A percentile compares a stretch with the other conserved stretches of the same genome.
These are phyloP conservation scores for Chamaecrista fasciculata DNA, from an alignment of 306 rosid species.

Conservation along the genomic window DNA sequence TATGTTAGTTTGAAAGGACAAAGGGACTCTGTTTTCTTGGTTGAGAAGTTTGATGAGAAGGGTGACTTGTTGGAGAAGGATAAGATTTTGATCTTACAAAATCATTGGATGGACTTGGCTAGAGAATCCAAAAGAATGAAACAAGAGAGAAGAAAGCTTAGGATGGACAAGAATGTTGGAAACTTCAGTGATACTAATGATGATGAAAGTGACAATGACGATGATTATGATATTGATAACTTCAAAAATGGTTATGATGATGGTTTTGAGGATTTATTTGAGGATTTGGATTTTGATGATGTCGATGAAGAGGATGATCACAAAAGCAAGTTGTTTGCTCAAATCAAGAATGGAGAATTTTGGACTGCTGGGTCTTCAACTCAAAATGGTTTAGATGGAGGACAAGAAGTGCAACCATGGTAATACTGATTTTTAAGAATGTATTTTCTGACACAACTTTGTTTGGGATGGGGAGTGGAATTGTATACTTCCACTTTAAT, in stretches of 20 bases:
- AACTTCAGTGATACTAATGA: conserved; percentile 11
- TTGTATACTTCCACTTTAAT: not conserved
- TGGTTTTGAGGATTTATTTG: conserved; percentile 74
- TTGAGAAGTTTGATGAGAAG: conserved; percentile 78
- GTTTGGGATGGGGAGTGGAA: conserved; percentile 2
- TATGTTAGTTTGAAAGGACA: conserved; percentile 86
- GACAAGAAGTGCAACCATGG: conserved; percentile 59
- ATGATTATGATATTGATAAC: conserved; percentile 38
- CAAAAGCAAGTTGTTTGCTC: conserved; percentile 15
- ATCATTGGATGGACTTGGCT: conserved; percentile 64
- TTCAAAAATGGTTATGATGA: conserved; percentile 55
- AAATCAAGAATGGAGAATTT: conserved; percentile 39
- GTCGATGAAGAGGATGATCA: conserved; percentile 33
- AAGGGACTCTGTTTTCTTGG: conserved; percentile 75
- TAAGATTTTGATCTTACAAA: conserved; percentile 45
- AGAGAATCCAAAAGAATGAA: conserved; percentile 75
- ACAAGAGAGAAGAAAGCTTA: conserved; percentile 51
- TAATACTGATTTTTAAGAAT: conserved; percentile 36
- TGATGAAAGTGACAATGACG: conserved; percentile 34
- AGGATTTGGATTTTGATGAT: conserved; percentile 45
- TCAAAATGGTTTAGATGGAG: conserved; percentile 38
- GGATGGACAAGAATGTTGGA: conserved; percentile 32
- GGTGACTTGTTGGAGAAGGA: conserved; percentile 72
- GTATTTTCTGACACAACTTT: not conserved
- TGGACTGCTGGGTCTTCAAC: conserved; percentile 51